phyloP scores from a whole-genome alignment of 495 filamentous ascomycete genomes.

The Penicillium chermesinum region DNA sequence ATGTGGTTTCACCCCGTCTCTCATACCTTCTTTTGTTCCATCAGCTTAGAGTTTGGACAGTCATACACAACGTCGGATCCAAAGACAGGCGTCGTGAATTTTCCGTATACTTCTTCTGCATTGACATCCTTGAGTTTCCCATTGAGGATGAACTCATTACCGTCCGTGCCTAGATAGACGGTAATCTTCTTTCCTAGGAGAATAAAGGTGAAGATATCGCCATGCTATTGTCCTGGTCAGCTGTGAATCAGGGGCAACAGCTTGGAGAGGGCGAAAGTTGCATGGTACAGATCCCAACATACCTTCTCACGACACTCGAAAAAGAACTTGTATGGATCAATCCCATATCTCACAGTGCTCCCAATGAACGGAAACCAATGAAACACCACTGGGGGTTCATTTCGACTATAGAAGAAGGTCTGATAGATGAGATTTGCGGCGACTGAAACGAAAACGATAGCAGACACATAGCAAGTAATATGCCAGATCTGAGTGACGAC shows the following conservation, averaged over 20 bases:
- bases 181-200: constrained; percentile 72
- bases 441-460: constrained; percentile 42
- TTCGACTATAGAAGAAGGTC: constrained; percentile 62
- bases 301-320: constrained; percentile 65
- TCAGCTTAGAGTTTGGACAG: constrained; percentile 78
- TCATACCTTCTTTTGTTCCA: constrained; percentile 70
- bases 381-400: constrained; percentile 76
- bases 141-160: constrained; percentile 84
- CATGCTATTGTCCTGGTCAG: constrained; percentile 61
- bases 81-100: constrained; percentile 80
- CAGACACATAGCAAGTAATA: constrained; percentile 21
- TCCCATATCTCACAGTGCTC: constrained; percentile 75
- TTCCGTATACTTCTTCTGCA: constrained; percentile 77
- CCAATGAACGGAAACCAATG: constrained; percentile 79
- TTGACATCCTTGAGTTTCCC: constrained; percentile 76
- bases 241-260: constrained; percentile 3
- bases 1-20: too few species aligned
- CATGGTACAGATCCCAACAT: too few species aligned
- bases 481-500: constrained; percentile 21
- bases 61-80: constrained; percentile 84
- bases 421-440: constrained; percentile 64
- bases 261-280: too few species aligned
- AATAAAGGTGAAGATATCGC: constrained; percentile 76
- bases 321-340: constrained; percentile 79
- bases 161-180: constrained; percentile 68